phyloP scores from a whole-genome alignment of 78 protist species.

The Dictyostelium purpureum region DNA sequence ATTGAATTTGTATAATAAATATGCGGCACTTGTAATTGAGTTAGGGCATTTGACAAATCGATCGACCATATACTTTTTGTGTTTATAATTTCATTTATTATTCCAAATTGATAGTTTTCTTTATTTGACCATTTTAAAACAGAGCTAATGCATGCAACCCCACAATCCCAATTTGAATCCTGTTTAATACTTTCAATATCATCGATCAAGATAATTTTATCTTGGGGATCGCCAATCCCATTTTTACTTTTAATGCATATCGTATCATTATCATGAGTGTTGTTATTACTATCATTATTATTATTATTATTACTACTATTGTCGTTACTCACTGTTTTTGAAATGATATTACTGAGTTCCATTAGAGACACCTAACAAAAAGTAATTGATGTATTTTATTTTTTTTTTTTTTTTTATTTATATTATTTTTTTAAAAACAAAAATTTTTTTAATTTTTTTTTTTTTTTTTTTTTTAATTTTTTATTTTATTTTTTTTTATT shows the following conservation, averaged over 20 bases:
- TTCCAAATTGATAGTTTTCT: no score
- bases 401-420: not conserved
- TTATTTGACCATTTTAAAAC: no score
- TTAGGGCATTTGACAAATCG: slow-evolving; percentile 12
- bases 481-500: not conserved
- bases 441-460: not conserved
- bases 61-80: slow-evolving; percentile 46
- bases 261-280: not conserved
- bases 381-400: not conserved
- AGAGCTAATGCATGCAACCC: not conserved
- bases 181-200: not conserved
- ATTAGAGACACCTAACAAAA: no score
- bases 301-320: not conserved
- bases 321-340: no score
- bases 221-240: slow-evolving; percentile 4
- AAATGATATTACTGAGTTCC: no score
- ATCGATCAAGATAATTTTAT: no score
- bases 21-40: not conserved
- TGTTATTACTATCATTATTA: not conserved
- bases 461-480: not conserved
- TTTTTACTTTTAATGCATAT: not conserved
- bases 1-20: slow-evolving; percentile 14
- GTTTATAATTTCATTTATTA: not conserved
- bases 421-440: no score
- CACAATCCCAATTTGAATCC: not conserved